Evolutionary conservation across 805 yeast species (phyloP).

Genomic region (Metschnikowia reukaufii): DNA sequence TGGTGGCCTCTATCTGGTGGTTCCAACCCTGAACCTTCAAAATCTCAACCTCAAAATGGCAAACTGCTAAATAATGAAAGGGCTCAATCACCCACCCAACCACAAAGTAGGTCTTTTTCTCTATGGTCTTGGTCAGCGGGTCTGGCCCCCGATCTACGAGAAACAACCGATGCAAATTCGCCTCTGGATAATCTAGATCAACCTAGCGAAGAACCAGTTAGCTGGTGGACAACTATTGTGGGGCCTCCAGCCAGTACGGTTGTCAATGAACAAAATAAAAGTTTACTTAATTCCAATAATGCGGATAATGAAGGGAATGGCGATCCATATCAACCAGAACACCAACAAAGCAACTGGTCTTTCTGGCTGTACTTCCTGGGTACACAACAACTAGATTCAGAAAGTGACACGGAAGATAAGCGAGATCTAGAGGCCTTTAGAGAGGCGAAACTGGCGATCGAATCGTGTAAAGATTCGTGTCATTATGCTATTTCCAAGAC

Average conservation of each 20-base stretch:
- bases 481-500: conserved; percentile 34
- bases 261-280: not conserved
- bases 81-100: not conserved
- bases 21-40: conserved; percentile 1
- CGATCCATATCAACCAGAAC: no score
- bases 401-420: conserved; percentile 8
- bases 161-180: not conserved
- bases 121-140: conserved; percentile 7
- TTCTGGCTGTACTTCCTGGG: conserved; percentile 5
- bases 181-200: not conserved
- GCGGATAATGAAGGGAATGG: not conserved
- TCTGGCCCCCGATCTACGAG: conserved; percentile 4
- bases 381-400: not conserved
- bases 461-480: conserved; percentile 30
- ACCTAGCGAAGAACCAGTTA: not conserved
- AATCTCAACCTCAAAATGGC: not conserved
- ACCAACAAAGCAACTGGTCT: conserved; percentile 6
- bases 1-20: conserved; percentile 10
- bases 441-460: conserved; percentile 34
- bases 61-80: not conserved
- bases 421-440: conserved; percentile 19
- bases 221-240: conserved; percentile 8
- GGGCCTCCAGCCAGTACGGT: not conserved
- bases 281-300: not conserved
- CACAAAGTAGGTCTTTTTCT: not conserved